Evolutionary conservation across 331 rosid species (phyloP).

Genomic region (Acacia concinna): DNA sequence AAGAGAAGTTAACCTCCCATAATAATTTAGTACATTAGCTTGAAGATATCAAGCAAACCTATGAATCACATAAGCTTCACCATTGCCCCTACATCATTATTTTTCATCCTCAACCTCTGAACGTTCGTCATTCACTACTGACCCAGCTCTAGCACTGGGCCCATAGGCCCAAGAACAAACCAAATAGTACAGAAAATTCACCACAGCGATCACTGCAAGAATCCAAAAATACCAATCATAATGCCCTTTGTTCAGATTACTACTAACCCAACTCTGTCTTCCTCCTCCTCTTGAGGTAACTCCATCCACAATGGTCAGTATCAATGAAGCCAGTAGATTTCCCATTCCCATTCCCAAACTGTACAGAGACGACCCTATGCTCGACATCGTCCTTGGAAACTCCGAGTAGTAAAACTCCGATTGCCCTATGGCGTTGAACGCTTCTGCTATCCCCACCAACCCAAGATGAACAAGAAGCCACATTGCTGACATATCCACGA

Average conservation of each 20-base stretch:
- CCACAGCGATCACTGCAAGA: constrained; percentile 42
- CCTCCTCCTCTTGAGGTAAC: constrained; percentile 63
- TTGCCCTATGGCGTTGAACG: constrained; percentile 60
- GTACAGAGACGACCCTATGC: constrained; percentile 56
- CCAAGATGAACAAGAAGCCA: constrained; percentile 62
- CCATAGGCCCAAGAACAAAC: constrained; percentile 71
- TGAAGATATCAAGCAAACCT: background rate
- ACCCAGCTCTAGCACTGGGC: constrained; percentile 38
- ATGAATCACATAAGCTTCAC: background rate
- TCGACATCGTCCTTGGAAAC: constrained; percentile 72
- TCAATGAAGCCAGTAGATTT: constrained; percentile 47
- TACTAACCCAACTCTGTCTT: constrained; percentile 58
- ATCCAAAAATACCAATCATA: constrained; percentile 64
- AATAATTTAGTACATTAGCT: background rate
- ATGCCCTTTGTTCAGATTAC: constrained; percentile 49
- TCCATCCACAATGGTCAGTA: constrained; percentile 45
- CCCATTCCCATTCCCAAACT: constrained; percentile 56
- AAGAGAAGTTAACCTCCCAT: background rate
- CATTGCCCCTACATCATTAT: background rate
- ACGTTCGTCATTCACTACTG: constrained; percentile 31
- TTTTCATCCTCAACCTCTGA: constrained; percentile 8
- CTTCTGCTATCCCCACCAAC: constrained; percentile 62
- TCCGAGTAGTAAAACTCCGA: constrained; percentile 68
- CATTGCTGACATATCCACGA: constrained; percentile 58
- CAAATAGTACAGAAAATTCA: constrained; percentile 45